These are phyloP conservation scores for Trypanosoma vivax DNA, from an alignment of 208 protist genomes.

Conservation along the genomic window DNA sequence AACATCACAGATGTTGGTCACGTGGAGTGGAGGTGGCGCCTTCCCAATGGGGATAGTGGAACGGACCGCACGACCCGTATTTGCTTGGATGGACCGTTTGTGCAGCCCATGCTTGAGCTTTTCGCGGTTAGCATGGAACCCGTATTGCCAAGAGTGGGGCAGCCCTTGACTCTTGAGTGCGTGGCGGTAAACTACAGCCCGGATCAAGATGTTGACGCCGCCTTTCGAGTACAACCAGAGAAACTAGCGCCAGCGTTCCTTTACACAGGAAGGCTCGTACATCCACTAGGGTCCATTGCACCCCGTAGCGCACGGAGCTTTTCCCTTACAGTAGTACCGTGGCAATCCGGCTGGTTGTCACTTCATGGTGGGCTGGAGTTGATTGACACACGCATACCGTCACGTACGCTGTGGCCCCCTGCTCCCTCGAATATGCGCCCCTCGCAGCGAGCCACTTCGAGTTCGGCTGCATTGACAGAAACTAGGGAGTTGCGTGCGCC, in stretches of 20 bases:
- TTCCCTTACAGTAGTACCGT: slow-evolving; percentile 55
- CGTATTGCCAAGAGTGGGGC: slow-evolving; percentile 14
- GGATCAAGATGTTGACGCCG: slow-evolving; percentile 27
- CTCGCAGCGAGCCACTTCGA: background rate
- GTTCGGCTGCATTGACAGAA: slow-evolving; percentile 10
- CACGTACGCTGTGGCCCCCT: slow-evolving; percentile 42
- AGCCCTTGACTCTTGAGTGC: slow-evolving; percentile 29
- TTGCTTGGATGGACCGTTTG: slow-evolving; percentile 18
- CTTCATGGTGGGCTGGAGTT: slow-evolving; percentile 47
- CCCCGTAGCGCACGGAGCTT: slow-evolving; percentile 17
- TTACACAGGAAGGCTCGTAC: slow-evolving; percentile 55
- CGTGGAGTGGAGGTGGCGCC: slow-evolving; percentile 46
- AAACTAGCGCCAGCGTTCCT: slow-evolving; percentile 41
- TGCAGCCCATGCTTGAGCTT: slow-evolving; percentile 29
- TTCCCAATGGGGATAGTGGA: slow-evolving; percentile 47
- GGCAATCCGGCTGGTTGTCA: slow-evolving; percentile 42
- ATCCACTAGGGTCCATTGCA: slow-evolving; percentile 30
- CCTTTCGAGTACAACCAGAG: slow-evolving; percentile 62
- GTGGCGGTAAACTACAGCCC: slow-evolving; percentile 23
- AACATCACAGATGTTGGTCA: slow-evolving; percentile 35
- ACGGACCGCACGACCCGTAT: slow-evolving; percentile 26
- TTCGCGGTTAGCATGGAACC: slow-evolving; percentile 10
- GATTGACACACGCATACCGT: slow-evolving; percentile 26
- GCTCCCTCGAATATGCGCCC: slow-evolving; percentile 5
- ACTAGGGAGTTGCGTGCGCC: slow-evolving; percentile 20